These are phyloP conservation scores for Choanephora cucurbitarum DNA, from an alignment of 371 early-diverging fungal species.

Conservation along the genomic window DNA sequence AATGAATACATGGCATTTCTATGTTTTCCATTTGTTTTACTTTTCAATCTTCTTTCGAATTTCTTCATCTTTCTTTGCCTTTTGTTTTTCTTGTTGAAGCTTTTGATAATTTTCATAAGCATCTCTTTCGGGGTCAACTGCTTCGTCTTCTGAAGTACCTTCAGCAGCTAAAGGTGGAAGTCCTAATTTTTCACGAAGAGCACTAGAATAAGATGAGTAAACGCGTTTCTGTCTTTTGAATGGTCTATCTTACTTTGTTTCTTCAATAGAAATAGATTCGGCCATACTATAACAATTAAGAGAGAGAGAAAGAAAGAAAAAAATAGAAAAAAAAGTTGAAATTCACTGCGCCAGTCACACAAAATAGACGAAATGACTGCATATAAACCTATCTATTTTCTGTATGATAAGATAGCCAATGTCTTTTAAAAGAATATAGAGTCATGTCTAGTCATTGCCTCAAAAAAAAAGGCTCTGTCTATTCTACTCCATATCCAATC, in stretches of 20 bases:
- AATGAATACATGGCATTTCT: too few species aligned
- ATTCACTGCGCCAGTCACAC: too few species aligned
- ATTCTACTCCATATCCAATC: too few species aligned
- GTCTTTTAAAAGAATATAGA: too few species aligned
- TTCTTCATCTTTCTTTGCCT: slow-evolving; percentile 48
- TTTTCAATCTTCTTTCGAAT: slow-evolving; percentile 59
- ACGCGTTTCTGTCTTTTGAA: not conserved
- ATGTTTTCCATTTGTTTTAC: too few species aligned
- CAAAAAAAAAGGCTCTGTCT: too few species aligned
- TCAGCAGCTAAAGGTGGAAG: slow-evolving; percentile 64
- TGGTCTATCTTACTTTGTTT: slow-evolving; percentile 57
- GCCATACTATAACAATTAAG: slow-evolving; percentile 24
- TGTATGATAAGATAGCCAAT: too few species aligned
- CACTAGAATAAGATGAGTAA: slow-evolving; percentile 33
- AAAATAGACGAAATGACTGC: too few species aligned
- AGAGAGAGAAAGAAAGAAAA: not conserved
- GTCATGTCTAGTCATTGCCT: too few species aligned
- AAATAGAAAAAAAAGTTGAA: not conserved
- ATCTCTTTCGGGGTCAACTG: slow-evolving; percentile 47
- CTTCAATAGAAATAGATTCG: slow-evolving; percentile 58
- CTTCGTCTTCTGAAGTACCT: slow-evolving; percentile 35
- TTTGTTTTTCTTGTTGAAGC: slow-evolving; percentile 52
- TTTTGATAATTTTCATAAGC: slow-evolving; percentile 70
- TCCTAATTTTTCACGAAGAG: slow-evolving; percentile 70
- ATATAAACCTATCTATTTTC: too few species aligned